These are phyloP conservation scores for Acorus calamus DNA, from an alignment of 106 monocot genomes.

Conservation along the genomic window DNA sequence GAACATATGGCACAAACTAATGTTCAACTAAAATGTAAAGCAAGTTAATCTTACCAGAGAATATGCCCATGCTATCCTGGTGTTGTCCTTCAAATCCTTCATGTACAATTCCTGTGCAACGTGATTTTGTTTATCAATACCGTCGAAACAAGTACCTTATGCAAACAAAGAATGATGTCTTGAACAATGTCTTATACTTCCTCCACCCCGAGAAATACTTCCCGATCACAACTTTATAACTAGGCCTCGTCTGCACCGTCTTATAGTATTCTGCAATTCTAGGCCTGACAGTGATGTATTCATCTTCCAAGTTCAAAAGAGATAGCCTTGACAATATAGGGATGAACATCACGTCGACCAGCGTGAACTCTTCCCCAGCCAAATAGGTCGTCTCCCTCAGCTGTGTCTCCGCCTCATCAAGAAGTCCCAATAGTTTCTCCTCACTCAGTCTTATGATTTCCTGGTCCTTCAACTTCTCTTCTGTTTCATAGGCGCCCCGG, in stretches of 20 bases:
- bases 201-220: slow-evolving; percentile 83
- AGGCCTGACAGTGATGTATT: slow-evolving; percentile 58
- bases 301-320: slow-evolving; percentile 57
- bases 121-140: slow-evolving; percentile 20
- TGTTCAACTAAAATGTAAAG: no score
- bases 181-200: slow-evolving; percentile 56
- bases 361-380: slow-evolving; percentile 54
- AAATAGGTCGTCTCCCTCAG: slow-evolving; percentile 44
- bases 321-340: slow-evolving; percentile 62
- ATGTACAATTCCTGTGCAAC: no score
- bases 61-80: no score
- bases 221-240: slow-evolving; percentile 69
- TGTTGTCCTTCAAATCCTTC: no score
- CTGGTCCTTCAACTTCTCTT: slow-evolving; percentile 62
- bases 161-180: slow-evolving; percentile 62
- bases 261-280: slow-evolving; percentile 56
- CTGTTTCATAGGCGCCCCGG: slow-evolving; percentile 63
- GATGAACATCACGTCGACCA: slow-evolving; percentile 82
- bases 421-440: slow-evolving; percentile 50
- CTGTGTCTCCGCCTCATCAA: slow-evolving; percentile 73
- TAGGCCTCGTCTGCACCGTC: slow-evolving; percentile 45
- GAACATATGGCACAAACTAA: no score
- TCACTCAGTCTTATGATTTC: slow-evolving; percentile 51
- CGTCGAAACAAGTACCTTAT: slow-evolving; percentile 55
- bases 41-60: no score